A percentile compares a stretch with the other conserved stretches of the same genome.
phyloP scores from a whole-genome alignment of 2,329 filamentous ascomycete species.

The Sporothrix mexicana region DNA sequence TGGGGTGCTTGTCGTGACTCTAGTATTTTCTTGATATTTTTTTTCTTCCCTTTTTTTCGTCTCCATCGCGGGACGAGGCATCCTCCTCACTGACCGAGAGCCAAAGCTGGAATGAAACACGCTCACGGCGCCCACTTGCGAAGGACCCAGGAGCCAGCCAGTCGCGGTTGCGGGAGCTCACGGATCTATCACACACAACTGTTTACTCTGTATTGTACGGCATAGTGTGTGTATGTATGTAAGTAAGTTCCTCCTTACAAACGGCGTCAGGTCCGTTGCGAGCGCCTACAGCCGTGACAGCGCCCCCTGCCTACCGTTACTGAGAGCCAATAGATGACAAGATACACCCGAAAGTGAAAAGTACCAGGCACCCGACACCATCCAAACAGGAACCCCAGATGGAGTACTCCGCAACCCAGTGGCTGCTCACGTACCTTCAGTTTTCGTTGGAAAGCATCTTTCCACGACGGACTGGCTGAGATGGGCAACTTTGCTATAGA shows the following conservation, averaged over 20 bases:
- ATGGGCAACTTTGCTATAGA: neutral
- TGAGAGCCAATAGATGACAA: constrained; percentile 7
- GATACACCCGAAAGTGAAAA: neutral
- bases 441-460: neutral
- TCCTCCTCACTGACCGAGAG: constrained; percentile 17
- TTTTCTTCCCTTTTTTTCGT: neutral
- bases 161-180: constrained; percentile 3
- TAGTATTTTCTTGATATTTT: no score
- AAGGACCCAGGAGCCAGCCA: constrained; percentile 14
- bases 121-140: constrained; percentile 13
- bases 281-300: constrained; percentile 5
- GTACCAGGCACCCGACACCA: no score
- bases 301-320: neutral
- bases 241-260: neutral
- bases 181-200: constrained; percentile 15
- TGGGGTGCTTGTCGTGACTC: neutral
- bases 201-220: neutral
- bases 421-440: neutral
- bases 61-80: neutral
- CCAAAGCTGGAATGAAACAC: constrained; percentile 30
- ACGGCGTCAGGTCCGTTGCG: neutral
- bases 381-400: constrained; percentile 21
- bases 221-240: no score
- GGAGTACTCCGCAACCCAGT: constrained; percentile 20
- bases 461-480: neutral